These are phyloP conservation scores for Russula virescens DNA, from an alignment of 768 basidiomycete species.

Conservation along the genomic window DNA sequence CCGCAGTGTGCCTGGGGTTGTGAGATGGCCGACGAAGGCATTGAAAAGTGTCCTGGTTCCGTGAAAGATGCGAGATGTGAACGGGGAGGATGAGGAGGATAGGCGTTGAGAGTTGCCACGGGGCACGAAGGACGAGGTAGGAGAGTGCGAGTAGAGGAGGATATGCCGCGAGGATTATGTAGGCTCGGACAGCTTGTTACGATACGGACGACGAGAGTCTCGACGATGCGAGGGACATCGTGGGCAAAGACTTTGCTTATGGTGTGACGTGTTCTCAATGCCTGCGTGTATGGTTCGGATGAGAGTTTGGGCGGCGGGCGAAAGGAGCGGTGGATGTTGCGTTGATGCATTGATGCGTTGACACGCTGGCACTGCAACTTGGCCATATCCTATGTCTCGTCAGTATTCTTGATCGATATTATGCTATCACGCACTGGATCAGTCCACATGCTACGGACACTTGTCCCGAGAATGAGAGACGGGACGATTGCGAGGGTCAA, in stretches of 20 bases:
- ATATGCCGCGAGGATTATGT: conserved; percentile 28
- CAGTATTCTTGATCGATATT: too few relatives aligned
- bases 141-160: conserved; percentile 34
- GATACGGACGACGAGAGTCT: conserved; percentile 27
- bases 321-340: too few relatives aligned
- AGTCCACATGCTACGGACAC: too few relatives aligned
- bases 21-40: conserved; percentile 50
- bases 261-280: too few relatives aligned
- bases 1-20: conserved; percentile 45
- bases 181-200: conserved; percentile 24
- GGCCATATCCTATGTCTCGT: too few relatives aligned
- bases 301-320: too few relatives aligned
- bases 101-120: conserved; percentile 29
- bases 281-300: too few relatives aligned
- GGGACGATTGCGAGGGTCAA: too few relatives aligned
- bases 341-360: too few relatives aligned
- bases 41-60: conserved; percentile 52
- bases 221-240: conserved; percentile 33
- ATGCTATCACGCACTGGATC: too few relatives aligned
- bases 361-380: too few relatives aligned
- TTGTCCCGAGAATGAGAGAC: too few relatives aligned
- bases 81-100: conserved; percentile 18
- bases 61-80: conserved; percentile 41
- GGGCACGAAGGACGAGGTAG: conserved; percentile 39
- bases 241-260: not conserved